phyloP scores from a whole-genome alignment of 805 yeast genomes.

The Spathaspora girioi region DNA sequence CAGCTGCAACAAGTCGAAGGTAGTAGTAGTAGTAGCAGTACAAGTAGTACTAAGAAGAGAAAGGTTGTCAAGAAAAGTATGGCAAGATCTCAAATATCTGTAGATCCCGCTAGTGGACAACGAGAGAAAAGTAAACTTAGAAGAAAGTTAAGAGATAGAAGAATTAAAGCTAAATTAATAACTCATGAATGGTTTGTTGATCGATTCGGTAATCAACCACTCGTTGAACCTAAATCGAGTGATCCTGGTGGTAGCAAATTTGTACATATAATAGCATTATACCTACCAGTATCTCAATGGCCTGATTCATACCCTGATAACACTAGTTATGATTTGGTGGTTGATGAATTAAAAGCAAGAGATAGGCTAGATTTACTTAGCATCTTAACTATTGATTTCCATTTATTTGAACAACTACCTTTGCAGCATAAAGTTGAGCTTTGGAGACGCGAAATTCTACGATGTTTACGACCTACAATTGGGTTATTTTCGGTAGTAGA shows the following conservation, averaged over 20 bases:
- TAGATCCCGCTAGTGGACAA: slow-evolving; percentile 6
- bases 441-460: slow-evolving; percentile 8
- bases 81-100: slow-evolving; percentile 22
- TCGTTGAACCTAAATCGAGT: slow-evolving; percentile 1
- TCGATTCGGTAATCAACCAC: slow-evolving; percentile 7
- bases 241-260: slow-evolving; percentile 2
- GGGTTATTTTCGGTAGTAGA: slow-evolving; percentile 10
- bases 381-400: slow-evolving; percentile 4
- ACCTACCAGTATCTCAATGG: slow-evolving; percentile 10
- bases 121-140: slow-evolving; percentile 43
- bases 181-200: slow-evolving; percentile 13
- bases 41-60: slow-evolving; percentile 30
- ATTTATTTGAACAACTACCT: slow-evolving; percentile 7
- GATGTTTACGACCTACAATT: slow-evolving; percentile 6
- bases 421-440: slow-evolving; percentile 3
- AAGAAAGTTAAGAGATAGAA: slow-evolving; percentile 42
- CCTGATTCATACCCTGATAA: slow-evolving; percentile 9
- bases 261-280: slow-evolving; percentile 8
- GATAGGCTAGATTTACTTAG: slow-evolving; percentile 3
- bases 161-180: slow-evolving; percentile 31
- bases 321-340: slow-evolving; percentile 6
- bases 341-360: background rate
- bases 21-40: slow-evolving; percentile 15
- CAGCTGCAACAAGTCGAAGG: background rate
- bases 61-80: slow-evolving; percentile 44